Base-by-base conservation (phyloP, 345 rosid genomes). In the Citrus hindsii region DNA sequence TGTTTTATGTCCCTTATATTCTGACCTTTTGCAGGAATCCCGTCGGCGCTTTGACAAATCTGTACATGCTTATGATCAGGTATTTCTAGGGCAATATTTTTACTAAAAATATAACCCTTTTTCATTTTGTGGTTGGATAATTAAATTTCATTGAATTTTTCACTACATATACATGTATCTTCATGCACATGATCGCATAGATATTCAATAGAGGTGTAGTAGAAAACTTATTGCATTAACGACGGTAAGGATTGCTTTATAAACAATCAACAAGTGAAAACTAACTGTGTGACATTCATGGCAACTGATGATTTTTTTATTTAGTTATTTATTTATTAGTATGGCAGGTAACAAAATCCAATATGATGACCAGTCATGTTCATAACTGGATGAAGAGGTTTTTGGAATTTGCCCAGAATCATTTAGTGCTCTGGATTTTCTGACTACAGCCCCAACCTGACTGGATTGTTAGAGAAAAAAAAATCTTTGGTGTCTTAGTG, bases 21-120 rank as follows among this genome's bases (percentile, higher is more conserved):
- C 55, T 65, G 77, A 74, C 60, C 51, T 64, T 63, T 78, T 84
- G 70, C 87, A 92, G 98, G 98, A 94, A 79, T 91, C 94, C 48
- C 94, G 93, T 21, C 85, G 80, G 51, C 92, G 88, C 67, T 88
- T 88, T 82, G 89, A 90, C 81, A 90, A 88, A 82, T 88, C 94
- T 61, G 72, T 76, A 42, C 78, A 83, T 81, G 83, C 86, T 78
- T 94, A 91, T 77, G 94, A 92, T 86, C 98, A 91, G 97, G 98
- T 94, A 89, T 79, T 76, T 24, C 37, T 46, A 42, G 56, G 69
- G 35, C 2, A 58, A 30, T 60, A n/a, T 21, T 42, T 32, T 32
- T 19, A 61, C 28, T 14, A 18, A 48, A 42, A 46, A 46, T 48
- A 3, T 28, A 27, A 22, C 2, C 38, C 51, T 67, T 9, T 33